Evolutionary conservation across 345 rosid species (phyloP).

Genomic region (Salix brachista): DNA sequence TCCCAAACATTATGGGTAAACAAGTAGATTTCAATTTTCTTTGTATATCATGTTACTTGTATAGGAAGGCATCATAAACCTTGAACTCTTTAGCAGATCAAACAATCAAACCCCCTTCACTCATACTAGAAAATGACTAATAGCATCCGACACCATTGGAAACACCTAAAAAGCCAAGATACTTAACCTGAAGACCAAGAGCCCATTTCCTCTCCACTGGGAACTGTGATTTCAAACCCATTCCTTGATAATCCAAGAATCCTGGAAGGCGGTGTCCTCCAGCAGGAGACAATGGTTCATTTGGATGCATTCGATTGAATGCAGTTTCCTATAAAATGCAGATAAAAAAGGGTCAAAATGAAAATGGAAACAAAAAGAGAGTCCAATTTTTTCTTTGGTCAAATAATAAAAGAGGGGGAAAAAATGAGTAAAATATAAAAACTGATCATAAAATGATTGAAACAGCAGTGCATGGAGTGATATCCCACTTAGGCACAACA

Average conservation of each 20-base stretch:
- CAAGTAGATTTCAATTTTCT: background rate
- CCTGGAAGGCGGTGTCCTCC: slow-evolving; percentile 60
- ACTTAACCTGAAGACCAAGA: slow-evolving; percentile 86
- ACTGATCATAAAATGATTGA: background rate
- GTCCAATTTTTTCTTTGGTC: background rate
- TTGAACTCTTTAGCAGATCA: background rate
- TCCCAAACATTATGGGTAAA: background rate
- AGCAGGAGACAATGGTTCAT: slow-evolving; percentile 53
- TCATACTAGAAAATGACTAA: background rate
- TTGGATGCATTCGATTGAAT: slow-evolving; percentile 56
- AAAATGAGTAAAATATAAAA: background rate
- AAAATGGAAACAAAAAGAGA: background rate
- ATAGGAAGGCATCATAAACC: background rate
- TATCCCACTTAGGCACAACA: background rate
- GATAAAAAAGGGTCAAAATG: background rate
- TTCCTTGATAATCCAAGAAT: slow-evolving; percentile 71
- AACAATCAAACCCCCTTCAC: background rate
- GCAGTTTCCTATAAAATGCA: slow-evolving; percentile 53
- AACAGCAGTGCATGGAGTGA: background rate
- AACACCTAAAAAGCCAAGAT: slow-evolving; percentile 7
- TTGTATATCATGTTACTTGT: background rate
- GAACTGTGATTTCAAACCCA: slow-evolving; percentile 52
- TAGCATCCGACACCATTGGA: background rate
- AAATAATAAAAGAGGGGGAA: background rate
- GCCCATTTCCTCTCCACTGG: slow-evolving; percentile 81